Evolutionary conservation across 495 filamentous ascomycete species (phyloP).

Genomic region (Neurospora sublineolata): DNA sequence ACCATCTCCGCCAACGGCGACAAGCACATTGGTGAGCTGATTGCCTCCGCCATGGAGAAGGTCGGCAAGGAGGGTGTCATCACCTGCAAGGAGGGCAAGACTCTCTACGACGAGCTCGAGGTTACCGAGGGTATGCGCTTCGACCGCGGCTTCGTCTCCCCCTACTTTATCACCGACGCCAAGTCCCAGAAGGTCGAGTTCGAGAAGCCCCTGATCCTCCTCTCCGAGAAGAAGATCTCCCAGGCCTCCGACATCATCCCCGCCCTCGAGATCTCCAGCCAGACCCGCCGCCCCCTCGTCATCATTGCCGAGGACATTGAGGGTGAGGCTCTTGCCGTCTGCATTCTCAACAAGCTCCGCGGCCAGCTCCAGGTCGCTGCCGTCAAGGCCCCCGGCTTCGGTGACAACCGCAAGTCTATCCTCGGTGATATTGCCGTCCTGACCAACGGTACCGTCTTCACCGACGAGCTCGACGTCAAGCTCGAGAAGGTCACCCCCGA

Average conservation of each 20-base stretch:
- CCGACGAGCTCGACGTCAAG: conserved; percentile 95
- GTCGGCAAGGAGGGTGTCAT: conserved; percentile 99
- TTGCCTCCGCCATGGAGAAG: conserved; percentile 98
- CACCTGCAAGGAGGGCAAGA: conserved; percentile 99
- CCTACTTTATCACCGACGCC: conserved; percentile 99
- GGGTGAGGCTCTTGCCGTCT: conserved; percentile 94
- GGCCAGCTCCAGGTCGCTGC: conserved; percentile 97
- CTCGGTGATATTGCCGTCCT: conserved; percentile 91
- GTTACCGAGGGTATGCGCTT: conserved; percentile 99
- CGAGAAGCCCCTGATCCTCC: conserved; percentile 95
- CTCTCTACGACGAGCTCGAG: conserved; percentile 92
- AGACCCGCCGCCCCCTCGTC: conserved; percentile 86
- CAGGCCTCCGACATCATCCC: conserved; percentile 97
- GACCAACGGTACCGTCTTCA: conserved; percentile 96
- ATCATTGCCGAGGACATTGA: conserved; percentile 99
- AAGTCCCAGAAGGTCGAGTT: conserved; percentile 99
- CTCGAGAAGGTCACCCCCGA: conserved; percentile 93
- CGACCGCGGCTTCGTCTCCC: conserved; percentile 94
- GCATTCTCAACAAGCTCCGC: conserved; percentile 99
- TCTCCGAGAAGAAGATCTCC: conserved; percentile 99
- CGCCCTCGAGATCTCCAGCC: conserved; percentile 90
- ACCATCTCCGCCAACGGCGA: conserved; percentile 98
- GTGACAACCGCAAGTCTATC: conserved; percentile 99
- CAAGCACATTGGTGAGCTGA: conserved; percentile 85
- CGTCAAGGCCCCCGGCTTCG: conserved; percentile 98